These are phyloP conservation scores for Tuber magnatum DNA, from an alignment of 495 filamentous ascomycete genomes.

Conservation along the genomic window DNA sequence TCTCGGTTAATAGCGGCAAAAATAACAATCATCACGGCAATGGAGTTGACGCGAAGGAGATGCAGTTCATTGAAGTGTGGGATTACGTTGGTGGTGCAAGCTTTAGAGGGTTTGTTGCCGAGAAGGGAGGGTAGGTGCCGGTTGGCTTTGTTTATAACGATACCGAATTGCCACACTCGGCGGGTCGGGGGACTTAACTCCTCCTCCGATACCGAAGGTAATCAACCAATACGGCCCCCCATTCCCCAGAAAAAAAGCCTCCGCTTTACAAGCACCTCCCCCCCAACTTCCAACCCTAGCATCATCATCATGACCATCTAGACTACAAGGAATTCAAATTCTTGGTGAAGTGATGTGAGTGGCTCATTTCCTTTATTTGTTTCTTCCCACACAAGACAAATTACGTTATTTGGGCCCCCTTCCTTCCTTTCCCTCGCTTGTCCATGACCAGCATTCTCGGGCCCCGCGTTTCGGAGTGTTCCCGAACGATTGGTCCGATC, in stretches of 20 bases:
- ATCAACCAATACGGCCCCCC: too few species aligned
- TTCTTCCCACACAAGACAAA: constrained; percentile 6
- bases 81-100: constrained; percentile 76
- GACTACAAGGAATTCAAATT: neutral
- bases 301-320: neutral
- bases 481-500: neutral
- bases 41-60: constrained; percentile 24
- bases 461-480: neutral
- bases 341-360: constrained; percentile 3
- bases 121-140: constrained; percentile 33
- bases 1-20: constrained; percentile 48
- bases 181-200: too few species aligned
- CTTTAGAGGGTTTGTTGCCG: constrained; percentile 75
- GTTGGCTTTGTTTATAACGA: too few species aligned
- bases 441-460: neutral
- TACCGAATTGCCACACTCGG: too few species aligned
- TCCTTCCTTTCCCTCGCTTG: neutral
- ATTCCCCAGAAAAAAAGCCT: neutral
- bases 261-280: neutral
- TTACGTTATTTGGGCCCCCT: constrained; percentile 18
- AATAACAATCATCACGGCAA: constrained; percentile 40
- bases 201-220: too few species aligned
- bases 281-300: neutral
- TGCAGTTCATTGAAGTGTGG: constrained; percentile 69
- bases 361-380: neutral